Evolutionary conservation across 345 rosid species (phyloP), one percentile per base, ranked within the genome.

Genomic region (Trapa bicornis): DNA sequence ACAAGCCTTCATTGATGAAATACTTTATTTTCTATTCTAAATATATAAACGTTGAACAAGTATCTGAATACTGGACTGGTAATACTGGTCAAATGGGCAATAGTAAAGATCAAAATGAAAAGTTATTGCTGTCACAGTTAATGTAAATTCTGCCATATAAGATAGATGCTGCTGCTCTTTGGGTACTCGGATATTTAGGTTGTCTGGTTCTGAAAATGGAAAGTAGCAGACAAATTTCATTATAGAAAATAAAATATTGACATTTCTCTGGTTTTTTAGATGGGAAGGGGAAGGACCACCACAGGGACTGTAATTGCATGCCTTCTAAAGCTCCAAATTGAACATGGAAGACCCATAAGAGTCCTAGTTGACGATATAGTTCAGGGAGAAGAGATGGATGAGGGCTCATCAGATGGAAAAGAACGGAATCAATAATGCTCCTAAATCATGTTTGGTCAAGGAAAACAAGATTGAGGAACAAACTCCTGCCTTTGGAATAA

Each of bases 271-370:
- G 2, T 35, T 32, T 60, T 74, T 66, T 82, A 93, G 97, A 94
- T 94, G 96, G 99, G 99, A 70, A 91, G 87, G 80, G 99, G 99
- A 77, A 91, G 99, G 81, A 94, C 99, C n/a, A 94, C 99, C 33
- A 87, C 97, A 63, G 99, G 97, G 67, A 90, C 99, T 69, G 99
- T 90, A 63, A 90, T 94, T 76, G 99, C 99, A 52, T 94, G 99
- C 79, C 96, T 94, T 77, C 80, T 94, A 68, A 87, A 90, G 79
- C 96, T 87, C 69, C 84, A 96, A 57, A 83, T 94, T 13, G 90
- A 88, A 74, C 72, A 79, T 76, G 99, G 97, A 63, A 87, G 94
- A 75, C 99, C 97, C 63, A 77, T 94, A 70, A 84, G 77, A 82
- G 78, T 90, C 74, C 77, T 89, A 48, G 68, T 61, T 70, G 89